A percentile compares a stretch with the other conserved stretches of the same genome.
Conservation (phyloP, 208 protist genomes). For the Acanthamoeba healyi region DNA sequence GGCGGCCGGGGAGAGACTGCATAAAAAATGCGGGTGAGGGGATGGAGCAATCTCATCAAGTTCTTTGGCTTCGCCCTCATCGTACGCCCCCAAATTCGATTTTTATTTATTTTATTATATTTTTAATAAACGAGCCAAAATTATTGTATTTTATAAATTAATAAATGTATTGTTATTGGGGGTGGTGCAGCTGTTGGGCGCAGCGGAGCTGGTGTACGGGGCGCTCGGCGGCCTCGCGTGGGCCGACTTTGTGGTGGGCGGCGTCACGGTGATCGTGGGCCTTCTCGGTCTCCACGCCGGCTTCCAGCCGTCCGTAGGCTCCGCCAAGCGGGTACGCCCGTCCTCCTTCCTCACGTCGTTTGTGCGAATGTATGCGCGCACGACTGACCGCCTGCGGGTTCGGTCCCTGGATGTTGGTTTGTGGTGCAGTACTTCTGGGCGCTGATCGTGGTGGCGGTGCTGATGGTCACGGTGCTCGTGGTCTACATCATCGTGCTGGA, state of each 20-base stretch:
- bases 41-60: slow-evolving; percentile 41
- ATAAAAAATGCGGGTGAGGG: not conserved
- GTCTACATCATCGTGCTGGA: slow-evolving; percentile 22
- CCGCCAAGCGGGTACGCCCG: not conserved
- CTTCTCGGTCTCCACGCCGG: not conserved
- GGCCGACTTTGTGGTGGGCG: slow-evolving; percentile 15
- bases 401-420: too few species aligned
- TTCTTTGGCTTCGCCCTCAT: not conserved
- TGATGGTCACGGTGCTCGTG: slow-evolving; percentile 31
- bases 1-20: too few species aligned
- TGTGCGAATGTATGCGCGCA: too few species aligned
- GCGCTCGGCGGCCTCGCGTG: not conserved
- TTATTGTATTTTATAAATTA: not conserved
- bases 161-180: not conserved
- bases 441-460: slow-evolving; percentile 19
- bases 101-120: not conserved
- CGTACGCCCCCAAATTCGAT: not conserved
- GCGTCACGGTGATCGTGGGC: not conserved
- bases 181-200: not conserved
- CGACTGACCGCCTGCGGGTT: too few species aligned
- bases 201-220: not conserved
- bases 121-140: not conserved
- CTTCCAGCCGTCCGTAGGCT: slow-evolving; percentile 10
- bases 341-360: not conserved
- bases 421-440: slow-evolving; percentile 38